Conservation (phyloP, 1,139 yeast species). For the Dujonia santamariae region DNA sequence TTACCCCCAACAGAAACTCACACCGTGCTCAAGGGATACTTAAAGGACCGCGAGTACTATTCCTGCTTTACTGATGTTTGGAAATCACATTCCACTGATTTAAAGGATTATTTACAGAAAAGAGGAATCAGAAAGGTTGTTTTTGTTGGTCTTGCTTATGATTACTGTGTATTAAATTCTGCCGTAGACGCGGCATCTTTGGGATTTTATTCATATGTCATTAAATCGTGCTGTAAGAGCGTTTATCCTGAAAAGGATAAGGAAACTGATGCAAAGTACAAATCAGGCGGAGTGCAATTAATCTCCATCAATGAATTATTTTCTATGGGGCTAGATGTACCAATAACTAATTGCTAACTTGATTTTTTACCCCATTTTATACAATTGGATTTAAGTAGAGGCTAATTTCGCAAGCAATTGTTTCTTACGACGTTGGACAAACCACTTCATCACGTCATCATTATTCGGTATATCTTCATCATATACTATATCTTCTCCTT, state of each 20-base stretch:
- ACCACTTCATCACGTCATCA: constrained; percentile 41
- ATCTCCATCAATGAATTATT: constrained; percentile 10
- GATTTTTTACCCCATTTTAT: background rate
- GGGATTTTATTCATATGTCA: constrained; percentile 64
- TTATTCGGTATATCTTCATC: constrained; percentile 33
- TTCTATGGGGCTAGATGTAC: constrained; percentile 5
- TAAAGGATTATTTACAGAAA: constrained; percentile 44
- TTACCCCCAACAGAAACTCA: constrained; percentile 24
- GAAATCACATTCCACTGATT: constrained; percentile 68
- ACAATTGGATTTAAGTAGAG: background rate
- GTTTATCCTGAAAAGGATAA: constrained; percentile 30
- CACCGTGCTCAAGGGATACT: constrained; percentile 66
- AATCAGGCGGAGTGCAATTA: constrained; percentile 25
- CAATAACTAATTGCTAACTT: constrained; percentile 1
- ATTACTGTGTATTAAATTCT: constrained; percentile 77
- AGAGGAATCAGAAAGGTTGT: constrained; percentile 56
- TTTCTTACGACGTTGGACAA: constrained; percentile 45
- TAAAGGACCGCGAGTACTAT: constrained; percentile 76
- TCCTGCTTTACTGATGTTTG: constrained; percentile 87
- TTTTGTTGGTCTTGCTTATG: constrained; percentile 82
- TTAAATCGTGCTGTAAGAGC: constrained; percentile 46
- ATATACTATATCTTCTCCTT: constrained; percentile 10
- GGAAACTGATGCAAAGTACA: constrained; percentile 28
- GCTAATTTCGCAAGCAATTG: constrained; percentile 37
- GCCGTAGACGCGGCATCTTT: constrained; percentile 61